These are phyloP conservation scores for Corymbia citriodora DNA, from an alignment of 441 rosid species.

Conservation along the genomic window DNA sequence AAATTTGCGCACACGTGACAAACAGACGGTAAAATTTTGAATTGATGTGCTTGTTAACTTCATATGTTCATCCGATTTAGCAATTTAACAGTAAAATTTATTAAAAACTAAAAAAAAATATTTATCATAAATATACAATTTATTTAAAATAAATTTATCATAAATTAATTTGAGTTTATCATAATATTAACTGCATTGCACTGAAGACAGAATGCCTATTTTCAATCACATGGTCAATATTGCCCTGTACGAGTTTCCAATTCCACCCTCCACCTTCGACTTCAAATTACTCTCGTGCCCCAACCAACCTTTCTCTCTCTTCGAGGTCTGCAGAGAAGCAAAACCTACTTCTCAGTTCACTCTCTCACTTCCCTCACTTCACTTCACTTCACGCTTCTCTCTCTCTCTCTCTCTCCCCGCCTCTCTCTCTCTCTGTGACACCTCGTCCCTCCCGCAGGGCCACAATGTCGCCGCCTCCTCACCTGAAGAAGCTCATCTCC, in stretches of 20 bases:
- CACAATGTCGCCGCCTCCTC: slow-evolving; percentile 39
- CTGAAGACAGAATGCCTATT: background rate
- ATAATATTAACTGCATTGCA: background rate
- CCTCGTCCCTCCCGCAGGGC: slow-evolving; percentile 1
- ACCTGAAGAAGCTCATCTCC: background rate
- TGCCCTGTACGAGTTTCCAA: background rate
- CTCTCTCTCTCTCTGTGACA: background rate
- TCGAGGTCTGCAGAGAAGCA: background rate
- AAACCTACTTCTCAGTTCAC: background rate
- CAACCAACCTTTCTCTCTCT: background rate
- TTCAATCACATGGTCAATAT: background rate
- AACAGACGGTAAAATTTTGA: too few relatives aligned
- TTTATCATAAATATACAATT: too few relatives aligned
- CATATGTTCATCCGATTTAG: fast-evolving
- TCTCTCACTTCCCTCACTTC: background rate
- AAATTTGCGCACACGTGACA: too few relatives aligned
- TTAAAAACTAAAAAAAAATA: fast-evolving
- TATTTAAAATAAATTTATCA: too few relatives aligned
- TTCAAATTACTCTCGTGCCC: background rate
- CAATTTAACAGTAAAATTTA: too few relatives aligned
- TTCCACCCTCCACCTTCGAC: background rate
- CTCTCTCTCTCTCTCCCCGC: background rate
- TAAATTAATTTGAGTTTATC: fast-evolving
- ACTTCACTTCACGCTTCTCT: background rate
- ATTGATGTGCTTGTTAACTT: too few relatives aligned